A percentile compares a stretch with the other conserved stretches of the same genome.
These are phyloP conservation scores for Biancaea sappan DNA, from an alignment of 306 rosid genomes.

Conservation along the genomic window DNA sequence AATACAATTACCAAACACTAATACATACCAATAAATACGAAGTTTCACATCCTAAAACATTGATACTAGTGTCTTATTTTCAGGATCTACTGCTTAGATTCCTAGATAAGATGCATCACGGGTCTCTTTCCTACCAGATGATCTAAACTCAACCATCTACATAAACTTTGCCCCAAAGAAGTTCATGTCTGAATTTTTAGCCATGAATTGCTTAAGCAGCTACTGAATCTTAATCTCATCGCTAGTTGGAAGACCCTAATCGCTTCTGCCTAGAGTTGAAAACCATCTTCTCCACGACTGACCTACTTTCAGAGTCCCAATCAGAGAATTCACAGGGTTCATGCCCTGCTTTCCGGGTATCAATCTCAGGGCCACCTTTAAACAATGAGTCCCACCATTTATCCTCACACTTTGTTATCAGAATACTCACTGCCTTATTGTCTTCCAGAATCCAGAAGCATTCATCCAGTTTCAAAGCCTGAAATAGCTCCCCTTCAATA, in stretches of 20 bases:
- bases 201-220: conserved; percentile 18
- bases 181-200: conserved; percentile 13
- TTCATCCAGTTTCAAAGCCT: neutral
- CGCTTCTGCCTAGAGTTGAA: conserved; percentile 26
- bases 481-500: conserved; percentile 16
- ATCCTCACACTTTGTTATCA: neutral
- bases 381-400: conserved; percentile 20
- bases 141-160: neutral
- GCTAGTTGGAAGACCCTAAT: conserved; percentile 20
- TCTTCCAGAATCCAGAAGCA: conserved; percentile 21
- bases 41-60: neutral
- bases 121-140: neutral
- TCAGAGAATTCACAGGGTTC: neutral
- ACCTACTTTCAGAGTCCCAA: conserved; percentile 6
- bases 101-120: neutral
- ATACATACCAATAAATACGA: too few relatives aligned
- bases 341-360: conserved; percentile 7
- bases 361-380: conserved; percentile 12
- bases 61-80: neutral
- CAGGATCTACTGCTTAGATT: neutral
- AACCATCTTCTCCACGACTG: conserved; percentile 25
- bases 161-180: conserved; percentile 9
- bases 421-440: neutral
- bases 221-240: conserved; percentile 13
- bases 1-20: neutral